Percentiles rank a stretch among this genome's conserved stretches.
These are phyloP conservation scores for Colletotrichum sp. DNA, from an alignment of 2,329 filamentous ascomycete genomes.

Conservation along the genomic window DNA sequence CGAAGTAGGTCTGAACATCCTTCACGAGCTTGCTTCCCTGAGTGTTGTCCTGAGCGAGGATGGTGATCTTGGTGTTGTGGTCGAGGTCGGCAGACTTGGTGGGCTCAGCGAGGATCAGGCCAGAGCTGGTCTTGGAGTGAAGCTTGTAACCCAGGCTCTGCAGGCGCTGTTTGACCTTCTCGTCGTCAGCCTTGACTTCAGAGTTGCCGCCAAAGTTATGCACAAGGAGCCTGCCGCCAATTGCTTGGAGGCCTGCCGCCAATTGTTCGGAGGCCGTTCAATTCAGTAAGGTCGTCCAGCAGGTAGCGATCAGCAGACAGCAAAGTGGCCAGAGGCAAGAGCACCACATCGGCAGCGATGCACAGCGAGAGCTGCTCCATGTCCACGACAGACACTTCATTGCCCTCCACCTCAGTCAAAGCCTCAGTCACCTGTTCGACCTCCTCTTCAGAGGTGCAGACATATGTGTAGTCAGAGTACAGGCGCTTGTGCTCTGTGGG, in stretches of 20 bases:
- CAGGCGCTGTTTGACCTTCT: neutral
- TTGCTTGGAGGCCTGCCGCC: neutral
- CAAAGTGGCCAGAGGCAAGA: neutral
- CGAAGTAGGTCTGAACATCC: neutral
- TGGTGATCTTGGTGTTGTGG: neutral
- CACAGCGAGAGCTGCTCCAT: constrained; percentile 4
- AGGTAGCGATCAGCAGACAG: neutral
- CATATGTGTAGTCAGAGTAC: constrained; percentile 6
- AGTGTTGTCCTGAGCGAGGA: neutral
- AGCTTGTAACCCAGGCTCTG: neutral
- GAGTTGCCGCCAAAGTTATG: neutral
- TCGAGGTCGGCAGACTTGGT: neutral
- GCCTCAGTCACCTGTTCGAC: neutral
- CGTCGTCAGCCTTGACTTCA: neutral
- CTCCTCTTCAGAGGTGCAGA: neutral
- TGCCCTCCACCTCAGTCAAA: neutral
- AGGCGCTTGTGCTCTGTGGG: neutral
- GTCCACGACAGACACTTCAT: neutral
- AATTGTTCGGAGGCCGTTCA: neutral
- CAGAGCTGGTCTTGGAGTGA: neutral
- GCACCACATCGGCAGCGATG: neutral
- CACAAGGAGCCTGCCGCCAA: neutral
- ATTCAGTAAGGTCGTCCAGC: neutral
- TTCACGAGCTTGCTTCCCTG: neutral
- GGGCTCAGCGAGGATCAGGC: neutral